A percentile compares a stretch with the other conserved stretches of the same genome.
Evolutionary conservation across 2,329 filamentous ascomycete species (phyloP).

Genomic region (Neurospora sp.): DNA sequence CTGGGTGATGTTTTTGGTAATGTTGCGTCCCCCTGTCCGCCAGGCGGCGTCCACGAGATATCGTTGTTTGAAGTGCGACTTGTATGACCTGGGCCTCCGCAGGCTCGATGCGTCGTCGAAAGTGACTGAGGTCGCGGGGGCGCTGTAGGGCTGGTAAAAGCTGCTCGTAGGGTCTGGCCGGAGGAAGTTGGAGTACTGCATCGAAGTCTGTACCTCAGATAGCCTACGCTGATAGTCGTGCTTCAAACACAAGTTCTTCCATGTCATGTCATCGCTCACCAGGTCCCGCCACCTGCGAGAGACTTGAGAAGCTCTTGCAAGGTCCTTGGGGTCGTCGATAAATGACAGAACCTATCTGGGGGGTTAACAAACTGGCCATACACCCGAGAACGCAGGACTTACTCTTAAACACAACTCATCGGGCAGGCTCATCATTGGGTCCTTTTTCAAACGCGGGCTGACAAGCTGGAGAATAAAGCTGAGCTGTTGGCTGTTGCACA

Average conservation of each 20-base stretch:
- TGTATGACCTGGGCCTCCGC: constrained; percentile 70
- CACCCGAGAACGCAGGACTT: constrained; percentile 28
- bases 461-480: constrained; percentile 97
- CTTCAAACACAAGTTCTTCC: constrained; percentile 95
- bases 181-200: constrained; percentile 20
- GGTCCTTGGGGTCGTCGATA: constrained; percentile 90
- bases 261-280: constrained; percentile 91
- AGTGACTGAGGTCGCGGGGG: constrained; percentile 34
- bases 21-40: constrained; percentile 80
- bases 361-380: constrained; percentile 8
- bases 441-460: constrained; percentile 86
- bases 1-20: constrained; percentile 81
- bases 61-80: constrained; percentile 94
- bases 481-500: constrained; percentile 89
- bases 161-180: constrained; percentile 19
- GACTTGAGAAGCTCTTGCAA: constrained; percentile 91
- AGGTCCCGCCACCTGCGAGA: constrained; percentile 89
- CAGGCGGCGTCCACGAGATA: constrained; percentile 97
- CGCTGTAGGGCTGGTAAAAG: constrained; percentile 25
- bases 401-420: constrained; percentile 88
- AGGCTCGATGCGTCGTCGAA: constrained; percentile 40
- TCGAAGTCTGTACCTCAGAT: constrained; percentile 36
- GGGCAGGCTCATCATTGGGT: constrained; percentile 84
- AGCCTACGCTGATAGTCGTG: constrained; percentile 68
- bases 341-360: constrained; percentile 75